phyloP scores from a whole-genome alignment of 1,139 yeast species.

The Candida labiduridarum region DNA sequence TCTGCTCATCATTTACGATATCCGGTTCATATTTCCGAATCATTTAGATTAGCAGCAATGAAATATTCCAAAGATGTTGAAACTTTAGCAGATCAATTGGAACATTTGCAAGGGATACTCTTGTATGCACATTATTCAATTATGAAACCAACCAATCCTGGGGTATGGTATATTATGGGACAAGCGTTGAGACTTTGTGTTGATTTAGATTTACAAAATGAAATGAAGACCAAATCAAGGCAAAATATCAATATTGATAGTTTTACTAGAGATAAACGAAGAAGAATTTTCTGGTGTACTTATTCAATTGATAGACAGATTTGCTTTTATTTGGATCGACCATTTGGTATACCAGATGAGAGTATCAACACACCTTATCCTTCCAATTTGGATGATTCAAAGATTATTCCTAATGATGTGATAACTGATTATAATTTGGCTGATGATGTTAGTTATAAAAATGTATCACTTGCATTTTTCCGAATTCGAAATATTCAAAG shows the following conservation, averaged over 20 bases:
- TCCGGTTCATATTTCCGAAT: conserved; percentile 67
- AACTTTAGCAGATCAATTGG: conserved; percentile 61
- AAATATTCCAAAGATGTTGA: conserved; percentile 61
- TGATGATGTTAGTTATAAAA: conserved; percentile 58
- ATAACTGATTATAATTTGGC: conserved; percentile 26
- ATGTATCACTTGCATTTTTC: conserved; percentile 66
- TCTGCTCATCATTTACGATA: conserved; percentile 74
- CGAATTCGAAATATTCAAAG: conserved; percentile 73
- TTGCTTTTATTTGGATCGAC: conserved; percentile 71
- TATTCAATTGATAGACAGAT: conserved; percentile 81
- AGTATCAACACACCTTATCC: conserved; percentile 69
- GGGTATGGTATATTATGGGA: conserved; percentile 91
- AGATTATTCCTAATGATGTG: conserved; percentile 42
- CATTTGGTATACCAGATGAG: conserved; percentile 76
- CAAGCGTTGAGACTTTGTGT: conserved; percentile 78
- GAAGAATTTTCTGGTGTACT: conserved; percentile 88
- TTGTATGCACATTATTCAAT: conserved; percentile 70
- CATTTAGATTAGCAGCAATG: conserved; percentile 73
- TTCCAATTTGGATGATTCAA: conserved; percentile 70
- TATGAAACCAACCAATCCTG: conserved; percentile 79
- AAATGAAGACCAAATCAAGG: conserved; percentile 25
- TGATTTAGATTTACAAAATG: conserved; percentile 82
- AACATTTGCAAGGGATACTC: conserved; percentile 71
- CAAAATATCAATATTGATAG: conserved; percentile 42
- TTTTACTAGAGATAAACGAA: conserved; percentile 64